These are phyloP conservation scores for Solanum etuberosum DNA, from an alignment of 257 asterid species.

Conservation along the genomic window DNA sequence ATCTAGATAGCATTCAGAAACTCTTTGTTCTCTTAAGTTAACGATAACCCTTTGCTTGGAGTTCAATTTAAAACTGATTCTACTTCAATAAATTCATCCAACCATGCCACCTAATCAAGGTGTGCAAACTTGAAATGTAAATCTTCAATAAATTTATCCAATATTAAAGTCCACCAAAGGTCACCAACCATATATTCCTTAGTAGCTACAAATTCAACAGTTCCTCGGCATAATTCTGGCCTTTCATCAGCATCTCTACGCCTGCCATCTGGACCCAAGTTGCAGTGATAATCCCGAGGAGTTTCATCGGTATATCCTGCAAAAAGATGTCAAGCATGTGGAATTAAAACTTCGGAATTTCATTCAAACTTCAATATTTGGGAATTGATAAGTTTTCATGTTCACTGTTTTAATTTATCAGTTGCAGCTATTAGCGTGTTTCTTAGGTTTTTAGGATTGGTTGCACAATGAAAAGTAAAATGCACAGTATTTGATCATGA, in stretches of 20 bases:
- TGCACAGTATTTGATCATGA: not conserved
- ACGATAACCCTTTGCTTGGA: not conserved
- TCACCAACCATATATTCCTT: constrained; percentile 79
- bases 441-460: not conserved
- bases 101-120: not conserved
- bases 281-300: constrained; percentile 96
- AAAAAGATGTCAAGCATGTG: constrained; percentile 2
- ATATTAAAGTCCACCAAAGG: not conserved
- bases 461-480: not conserved
- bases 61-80: not conserved
- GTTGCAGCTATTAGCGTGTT: not conserved
- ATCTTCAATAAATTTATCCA: not conserved
- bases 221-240: constrained; percentile 94
- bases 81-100: not conserved
- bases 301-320: constrained; percentile 90
- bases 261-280: constrained; percentile 97
- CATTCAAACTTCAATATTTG: not conserved
- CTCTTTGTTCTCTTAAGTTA: not conserved
- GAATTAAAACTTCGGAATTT: not conserved
- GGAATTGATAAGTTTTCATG: not conserved
- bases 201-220: constrained; percentile 93
- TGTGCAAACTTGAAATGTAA: not conserved
- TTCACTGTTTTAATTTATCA: not conserved
- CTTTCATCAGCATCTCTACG: constrained; percentile 95
- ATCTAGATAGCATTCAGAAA: not conserved